Percentiles rank a stretch among this genome's conserved stretches.
phyloP scores from a whole-genome alignment of 495 filamentous ascomycete species.

The Thermochaetoides thermophila region DNA sequence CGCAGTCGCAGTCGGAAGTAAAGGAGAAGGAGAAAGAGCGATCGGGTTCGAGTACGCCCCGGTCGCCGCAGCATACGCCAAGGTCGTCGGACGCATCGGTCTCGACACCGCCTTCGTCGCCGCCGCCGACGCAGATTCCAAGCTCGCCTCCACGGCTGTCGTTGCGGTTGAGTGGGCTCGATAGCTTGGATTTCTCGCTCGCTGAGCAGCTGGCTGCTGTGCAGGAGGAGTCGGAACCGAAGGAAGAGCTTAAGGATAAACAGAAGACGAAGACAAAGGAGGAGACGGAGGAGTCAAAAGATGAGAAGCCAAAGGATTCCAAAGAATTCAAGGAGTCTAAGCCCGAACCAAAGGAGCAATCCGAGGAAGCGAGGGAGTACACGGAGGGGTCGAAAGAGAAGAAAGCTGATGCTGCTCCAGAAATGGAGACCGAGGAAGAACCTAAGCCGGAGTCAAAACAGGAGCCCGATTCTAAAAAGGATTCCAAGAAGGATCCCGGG shows the following conservation, averaged over 20 bases:
- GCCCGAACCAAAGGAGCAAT: too few species aligned
- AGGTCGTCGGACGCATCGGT: slow-evolving; percentile 16
- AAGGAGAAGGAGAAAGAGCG: slow-evolving; percentile 1
- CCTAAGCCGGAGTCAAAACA: background rate
- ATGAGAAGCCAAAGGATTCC: background rate
- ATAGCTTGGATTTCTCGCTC: slow-evolving; percentile 9
- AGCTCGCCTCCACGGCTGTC: slow-evolving; percentile 19
- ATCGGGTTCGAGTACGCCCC: slow-evolving; percentile 11
- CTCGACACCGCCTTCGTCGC: slow-evolving; percentile 10
- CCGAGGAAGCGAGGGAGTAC: too few species aligned
- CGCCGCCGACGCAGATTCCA: slow-evolving; percentile 13
- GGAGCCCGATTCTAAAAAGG: too few species aligned
- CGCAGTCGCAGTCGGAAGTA: background rate
- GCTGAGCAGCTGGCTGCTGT: background rate
- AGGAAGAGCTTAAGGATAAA: too few species aligned
- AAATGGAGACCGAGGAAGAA: background rate
- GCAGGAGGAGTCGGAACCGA: background rate
- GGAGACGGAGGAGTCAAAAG: background rate
- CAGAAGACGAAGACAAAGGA: too few species aligned
- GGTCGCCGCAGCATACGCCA: slow-evolving; percentile 16
- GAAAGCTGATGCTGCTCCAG: background rate
- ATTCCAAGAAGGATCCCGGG: too few species aligned
- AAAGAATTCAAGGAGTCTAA: too few species aligned
- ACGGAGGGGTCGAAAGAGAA: background rate
- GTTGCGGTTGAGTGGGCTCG: slow-evolving; percentile 17